phyloP scores from a whole-genome alignment of 495 filamentous ascomycete species.

The Penicillium salamii region DNA sequence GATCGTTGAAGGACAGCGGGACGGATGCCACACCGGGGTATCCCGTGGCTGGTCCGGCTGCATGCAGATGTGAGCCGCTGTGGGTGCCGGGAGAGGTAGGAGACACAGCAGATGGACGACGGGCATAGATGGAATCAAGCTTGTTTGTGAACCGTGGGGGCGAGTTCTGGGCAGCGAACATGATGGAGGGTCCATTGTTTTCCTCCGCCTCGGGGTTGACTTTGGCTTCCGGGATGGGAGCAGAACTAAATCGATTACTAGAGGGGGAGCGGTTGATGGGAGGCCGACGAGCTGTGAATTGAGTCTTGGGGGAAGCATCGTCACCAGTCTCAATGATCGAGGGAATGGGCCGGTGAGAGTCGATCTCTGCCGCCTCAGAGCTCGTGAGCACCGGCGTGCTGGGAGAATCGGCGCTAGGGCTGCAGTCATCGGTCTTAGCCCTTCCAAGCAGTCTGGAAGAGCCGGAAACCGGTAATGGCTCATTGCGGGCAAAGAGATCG shows the following conservation, averaged over 20 bases:
- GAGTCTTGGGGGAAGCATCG: slow-evolving; percentile 35
- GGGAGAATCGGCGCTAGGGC: slow-evolving; percentile 10
- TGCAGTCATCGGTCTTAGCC: slow-evolving; percentile 22
- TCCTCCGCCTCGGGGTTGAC: slow-evolving; percentile 57
- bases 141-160: slow-evolving; percentile 29
- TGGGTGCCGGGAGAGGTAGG: slow-evolving; percentile 13
- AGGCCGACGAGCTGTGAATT: slow-evolving; percentile 24
- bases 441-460: slow-evolving; percentile 13
- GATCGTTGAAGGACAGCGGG: slow-evolving; percentile 78
- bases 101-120: slow-evolving; percentile 23
- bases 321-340: slow-evolving; percentile 49
- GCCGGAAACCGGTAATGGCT: neutral
- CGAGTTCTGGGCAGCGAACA: slow-evolving; percentile 62
- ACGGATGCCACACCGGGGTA: slow-evolving; percentile 54
- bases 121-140: slow-evolving; percentile 56
- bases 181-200: slow-evolving; percentile 67
- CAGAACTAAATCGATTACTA: slow-evolving; percentile 63
- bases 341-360: slow-evolving; percentile 30
- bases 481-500: slow-evolving; percentile 14
- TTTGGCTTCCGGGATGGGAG: slow-evolving; percentile 69
- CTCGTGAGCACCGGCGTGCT: slow-evolving; percentile 19
- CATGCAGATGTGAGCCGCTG: slow-evolving; percentile 16
- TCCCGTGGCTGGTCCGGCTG: slow-evolving; percentile 29
- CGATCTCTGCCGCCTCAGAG: neutral
- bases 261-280: slow-evolving; percentile 33